These are phyloP conservation scores for Calamus simplicifolius DNA, from an alignment of 176 grass and related monocot species.

Conservation along the genomic window DNA sequence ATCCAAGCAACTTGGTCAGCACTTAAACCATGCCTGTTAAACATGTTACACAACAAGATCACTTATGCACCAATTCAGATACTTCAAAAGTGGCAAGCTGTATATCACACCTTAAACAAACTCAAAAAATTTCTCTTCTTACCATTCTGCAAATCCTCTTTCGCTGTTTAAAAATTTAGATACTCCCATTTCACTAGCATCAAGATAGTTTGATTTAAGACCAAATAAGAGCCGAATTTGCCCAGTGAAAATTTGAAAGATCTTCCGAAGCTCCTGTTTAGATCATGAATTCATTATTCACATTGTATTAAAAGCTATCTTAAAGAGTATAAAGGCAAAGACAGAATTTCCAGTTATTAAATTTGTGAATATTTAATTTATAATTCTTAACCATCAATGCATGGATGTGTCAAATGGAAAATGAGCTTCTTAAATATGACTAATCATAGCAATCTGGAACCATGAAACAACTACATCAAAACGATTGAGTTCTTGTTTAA, in stretches of 20 bases:
- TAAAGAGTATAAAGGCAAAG: not conserved
- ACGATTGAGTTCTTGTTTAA: no score
- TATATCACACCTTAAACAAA: not conserved
- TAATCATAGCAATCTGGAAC: no score
- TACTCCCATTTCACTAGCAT: conserved; percentile 23
- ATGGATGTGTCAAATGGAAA: no score
- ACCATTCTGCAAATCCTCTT: conserved; percentile 91
- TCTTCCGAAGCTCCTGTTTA: conserved; percentile 86
- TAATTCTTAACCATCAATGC: no score
- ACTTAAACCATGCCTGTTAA: no score
- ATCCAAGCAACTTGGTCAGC: no score
- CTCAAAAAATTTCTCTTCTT: conserved; percentile 7
- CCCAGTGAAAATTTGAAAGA: conserved; percentile 74
- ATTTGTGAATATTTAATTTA: no score
- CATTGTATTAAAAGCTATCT: conserved; percentile 14
- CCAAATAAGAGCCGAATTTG: conserved; percentile 93
- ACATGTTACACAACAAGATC: no score
- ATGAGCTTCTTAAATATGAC: no score
- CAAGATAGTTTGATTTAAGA: conserved; percentile 53
- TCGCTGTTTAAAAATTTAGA: conserved; percentile 70
- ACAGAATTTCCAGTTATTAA: not conserved
- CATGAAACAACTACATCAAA: no score
- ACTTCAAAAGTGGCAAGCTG: no score
- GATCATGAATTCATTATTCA: conserved; percentile 17
- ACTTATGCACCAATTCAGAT: no score